These are phyloP conservation scores for Wickerhamomyces sp. DNA, from an alignment of 1,139 yeast genomes.

Conservation along the genomic window DNA sequence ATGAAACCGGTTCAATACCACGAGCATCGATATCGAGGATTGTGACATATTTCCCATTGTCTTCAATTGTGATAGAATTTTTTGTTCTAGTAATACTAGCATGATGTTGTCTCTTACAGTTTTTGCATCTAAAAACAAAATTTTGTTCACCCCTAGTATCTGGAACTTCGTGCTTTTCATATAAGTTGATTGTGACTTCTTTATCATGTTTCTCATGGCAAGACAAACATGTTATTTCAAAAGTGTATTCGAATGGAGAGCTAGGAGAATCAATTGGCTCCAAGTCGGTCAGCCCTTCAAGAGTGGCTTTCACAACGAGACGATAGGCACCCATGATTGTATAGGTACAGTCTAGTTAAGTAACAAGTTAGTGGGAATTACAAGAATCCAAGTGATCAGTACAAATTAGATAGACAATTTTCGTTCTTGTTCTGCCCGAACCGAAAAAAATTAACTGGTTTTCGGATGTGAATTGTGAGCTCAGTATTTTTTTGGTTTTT, in stretches of 20 bases:
- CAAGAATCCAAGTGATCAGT: too few species aligned
- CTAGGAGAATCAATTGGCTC: slow-evolving; percentile 56
- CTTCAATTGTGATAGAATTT: slow-evolving; percentile 30
- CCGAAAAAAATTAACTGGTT: too few species aligned
- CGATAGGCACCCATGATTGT: slow-evolving; percentile 12
- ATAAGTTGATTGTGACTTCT: slow-evolving; percentile 64
- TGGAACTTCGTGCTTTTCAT: slow-evolving; percentile 46
- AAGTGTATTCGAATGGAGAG: slow-evolving; percentile 68
- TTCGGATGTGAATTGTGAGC: too few species aligned
- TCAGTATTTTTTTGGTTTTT: too few species aligned
- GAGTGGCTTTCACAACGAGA: slow-evolving; percentile 54
- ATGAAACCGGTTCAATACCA: slow-evolving; percentile 71
- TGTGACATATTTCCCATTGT: slow-evolving; percentile 28
- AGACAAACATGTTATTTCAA: slow-evolving; percentile 67
- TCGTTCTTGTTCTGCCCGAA: too few species aligned
- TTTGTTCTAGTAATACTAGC: slow-evolving; percentile 34
- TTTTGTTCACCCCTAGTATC: slow-evolving; percentile 84
- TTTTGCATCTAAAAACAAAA: slow-evolving; percentile 72
- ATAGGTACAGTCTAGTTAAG: too few species aligned
- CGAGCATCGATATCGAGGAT: slow-evolving; percentile 76
- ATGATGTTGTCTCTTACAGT: slow-evolving; percentile 48
- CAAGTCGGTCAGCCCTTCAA: slow-evolving; percentile 60
- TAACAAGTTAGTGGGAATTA: background rate
- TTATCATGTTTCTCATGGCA: slow-evolving; percentile 80
- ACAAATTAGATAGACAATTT: too few species aligned